These are phyloP conservation scores for Cladosporium oxysporum DNA, from an alignment of 2,329 filamentous ascomycete genomes.

Conservation along the genomic window DNA sequence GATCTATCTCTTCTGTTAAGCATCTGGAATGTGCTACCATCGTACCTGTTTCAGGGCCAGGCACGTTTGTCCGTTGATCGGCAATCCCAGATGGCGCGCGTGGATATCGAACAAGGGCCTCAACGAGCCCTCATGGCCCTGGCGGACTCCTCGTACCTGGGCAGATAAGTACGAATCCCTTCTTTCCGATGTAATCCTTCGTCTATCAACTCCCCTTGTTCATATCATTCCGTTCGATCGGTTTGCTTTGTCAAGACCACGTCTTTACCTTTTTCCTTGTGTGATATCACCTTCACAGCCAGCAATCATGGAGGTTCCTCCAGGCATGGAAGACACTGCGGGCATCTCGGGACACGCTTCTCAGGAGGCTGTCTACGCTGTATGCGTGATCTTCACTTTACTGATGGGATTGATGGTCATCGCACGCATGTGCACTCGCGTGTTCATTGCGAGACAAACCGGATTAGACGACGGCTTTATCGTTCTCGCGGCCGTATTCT, in stretches of 20 bases:
- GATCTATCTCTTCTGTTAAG: not conserved
- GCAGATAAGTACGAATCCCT: constrained; percentile 4
- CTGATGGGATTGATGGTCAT: constrained; percentile 15
- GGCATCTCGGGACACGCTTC: constrained; percentile 13
- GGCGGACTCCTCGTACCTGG: constrained; percentile 4
- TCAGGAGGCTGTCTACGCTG: constrained; percentile 7
- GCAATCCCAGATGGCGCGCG: not conserved
- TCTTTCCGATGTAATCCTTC: not conserved
- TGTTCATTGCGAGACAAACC: constrained; percentile 14
- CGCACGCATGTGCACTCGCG: constrained; percentile 13
- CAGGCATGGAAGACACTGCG: constrained; percentile 9
- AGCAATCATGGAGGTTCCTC: constrained; percentile 3
- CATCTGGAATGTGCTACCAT: constrained; percentile 13
- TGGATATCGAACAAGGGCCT: constrained; percentile 2
- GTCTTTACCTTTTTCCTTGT: not conserved
- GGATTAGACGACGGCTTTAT: constrained; percentile 15
- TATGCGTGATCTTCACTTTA: constrained; percentile 11
- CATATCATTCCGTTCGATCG: constrained; percentile 3
- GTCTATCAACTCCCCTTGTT: not conserved
- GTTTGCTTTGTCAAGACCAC: not conserved
- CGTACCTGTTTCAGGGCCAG: constrained; percentile 16
- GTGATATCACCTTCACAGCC: not conserved
- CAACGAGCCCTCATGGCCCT: constrained; percentile 15
- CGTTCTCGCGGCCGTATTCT: constrained; percentile 1
- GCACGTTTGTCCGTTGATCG: constrained; percentile 13